Base-by-base conservation (phyloP, 345 rosid genomes). In the Camelina neglecta region DNA sequence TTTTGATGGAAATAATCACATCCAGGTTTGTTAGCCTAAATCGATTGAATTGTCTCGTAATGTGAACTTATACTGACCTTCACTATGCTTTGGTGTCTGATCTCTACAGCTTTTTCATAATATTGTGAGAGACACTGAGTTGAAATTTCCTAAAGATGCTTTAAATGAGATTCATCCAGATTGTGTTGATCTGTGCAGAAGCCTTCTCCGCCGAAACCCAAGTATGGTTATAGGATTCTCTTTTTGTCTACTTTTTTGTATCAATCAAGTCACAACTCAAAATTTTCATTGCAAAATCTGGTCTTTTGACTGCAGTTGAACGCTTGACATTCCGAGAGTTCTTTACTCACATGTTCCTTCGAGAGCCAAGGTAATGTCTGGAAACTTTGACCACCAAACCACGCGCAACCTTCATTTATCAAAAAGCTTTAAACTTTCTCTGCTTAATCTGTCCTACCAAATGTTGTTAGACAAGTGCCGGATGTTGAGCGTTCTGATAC, bases 131-230 rank as follows among this genome's bases (percentile, higher is more conserved):
- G 88, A 90, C 58, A 81, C 88, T 60, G 90, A 88, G 88, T 83
- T 86, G 73, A 86, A 53, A 58, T 91, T 91, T 84, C 95, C 97
- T 45, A 74, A 82, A 70, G 85, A 82, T 79, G 69, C 85, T 67
- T 58, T 79, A 57, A 75, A 83, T 67, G 86, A 85, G 70, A 73
- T 89, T 72, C 86, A 87, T 84, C 85, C 89, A 70, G 92, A 87
- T 79, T 91, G 94, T 79, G 85, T 89, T 73, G 84, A 87, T 79
- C 87, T 91, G 9, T 91, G 97, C 81, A 81, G 85, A 81, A 77
- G 87, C 56, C 93, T 91, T 79, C 77, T 91, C 71, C 85, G 88
- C 63, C 86, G 55, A 58, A 85, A 87, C 62, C 91, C 97, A 68
- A 87, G 97, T 91, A 81, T 50, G 61, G 31, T 75, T 78, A 21